Base-by-base conservation (phyloP, 768 basidiomycete species). In the Leccinum boreale region DNA sequence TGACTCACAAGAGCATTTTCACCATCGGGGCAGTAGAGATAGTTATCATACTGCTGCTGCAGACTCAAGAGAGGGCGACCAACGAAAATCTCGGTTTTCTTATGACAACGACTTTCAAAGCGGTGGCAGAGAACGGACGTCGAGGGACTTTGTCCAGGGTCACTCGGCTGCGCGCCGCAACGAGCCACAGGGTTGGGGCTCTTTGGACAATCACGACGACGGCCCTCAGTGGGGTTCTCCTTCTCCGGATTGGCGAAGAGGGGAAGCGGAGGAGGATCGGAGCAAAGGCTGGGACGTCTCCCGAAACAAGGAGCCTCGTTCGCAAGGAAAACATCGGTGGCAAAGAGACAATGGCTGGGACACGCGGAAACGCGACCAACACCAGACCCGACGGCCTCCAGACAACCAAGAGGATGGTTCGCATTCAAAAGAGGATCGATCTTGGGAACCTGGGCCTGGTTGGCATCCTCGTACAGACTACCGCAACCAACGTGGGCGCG, bases 381-480 rank as follows among this genome's bases (percentile, higher is more conserved):
- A 71, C 8, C 80, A 79, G 75, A 68, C 58, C 47, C 71, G 76
- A 51, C 61, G 58, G 63, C 76, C 58, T 62, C 64, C 67, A 48
- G 62, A 70, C n/a, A 61, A 48, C 4, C 68, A 65, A 62, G 67
- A 69, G 12, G 69, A 70, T 2, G 59, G 56, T 12, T 44, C 64
- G 24, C 21, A 33, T 31, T 35, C 57, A 2, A 72, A 66, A 48
- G 80, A 81, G 67, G 83, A 86, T 52, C 81, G 88, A 51, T 74
- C 83, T 57, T 90, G 88, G 88, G 86, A 88, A 62, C 87, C 88
- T 57, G 85, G 85, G 36, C 81, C 85, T 24, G 78, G 81, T 5
- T 90, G 88, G 88, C 80, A 85, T 58, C 69, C 81, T 52, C 77
- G 67, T 36, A 63, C 78, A 36, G 73, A 71, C 28, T 72, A 82